These are phyloP conservation scores for Patellaria atrata DNA, from an alignment of 495 filamentous ascomycete genomes.

Conservation along the genomic window DNA sequence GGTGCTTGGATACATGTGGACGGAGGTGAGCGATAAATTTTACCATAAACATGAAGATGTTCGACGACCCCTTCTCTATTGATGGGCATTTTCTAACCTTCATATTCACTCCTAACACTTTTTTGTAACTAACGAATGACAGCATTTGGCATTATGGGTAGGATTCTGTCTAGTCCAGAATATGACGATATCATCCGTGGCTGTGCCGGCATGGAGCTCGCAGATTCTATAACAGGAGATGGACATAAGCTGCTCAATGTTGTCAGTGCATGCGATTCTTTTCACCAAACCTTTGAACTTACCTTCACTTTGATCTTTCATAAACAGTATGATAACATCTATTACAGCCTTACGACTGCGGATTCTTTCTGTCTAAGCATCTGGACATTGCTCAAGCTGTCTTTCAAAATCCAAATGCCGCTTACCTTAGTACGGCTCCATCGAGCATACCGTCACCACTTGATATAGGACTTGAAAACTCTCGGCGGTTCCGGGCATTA, in stretches of 20 bases:
- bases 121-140: neutral
- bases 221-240: constrained; percentile 76
- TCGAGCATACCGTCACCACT: constrained; percentile 57
- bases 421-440: constrained; percentile 47
- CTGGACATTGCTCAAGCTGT: constrained; percentile 41
- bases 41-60: neutral
- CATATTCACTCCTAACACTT: neutral
- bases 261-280: constrained; percentile 28
- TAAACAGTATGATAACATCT: constrained; percentile 1
- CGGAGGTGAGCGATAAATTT: constrained; percentile 40
- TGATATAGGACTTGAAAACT: constrained; percentile 85
- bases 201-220: constrained; percentile 59
- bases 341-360: constrained; percentile 69
- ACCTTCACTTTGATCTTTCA: neutral
- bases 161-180: constrained; percentile 38
- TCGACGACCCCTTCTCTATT: neutral
- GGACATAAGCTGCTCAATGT: constrained; percentile 91
- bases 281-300: constrained; percentile 2
- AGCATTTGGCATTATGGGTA: constrained; percentile 77
- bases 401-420: constrained; percentile 75
- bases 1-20: constrained; percentile 85
- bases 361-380: constrained; percentile 69
- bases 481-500: constrained; percentile 73
- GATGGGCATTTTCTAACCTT: neutral
- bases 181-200: constrained; percentile 41